Conservation (phyloP, 2,329 filamentous ascomycete species). For the Colletotrichum gigasporum region DNA sequence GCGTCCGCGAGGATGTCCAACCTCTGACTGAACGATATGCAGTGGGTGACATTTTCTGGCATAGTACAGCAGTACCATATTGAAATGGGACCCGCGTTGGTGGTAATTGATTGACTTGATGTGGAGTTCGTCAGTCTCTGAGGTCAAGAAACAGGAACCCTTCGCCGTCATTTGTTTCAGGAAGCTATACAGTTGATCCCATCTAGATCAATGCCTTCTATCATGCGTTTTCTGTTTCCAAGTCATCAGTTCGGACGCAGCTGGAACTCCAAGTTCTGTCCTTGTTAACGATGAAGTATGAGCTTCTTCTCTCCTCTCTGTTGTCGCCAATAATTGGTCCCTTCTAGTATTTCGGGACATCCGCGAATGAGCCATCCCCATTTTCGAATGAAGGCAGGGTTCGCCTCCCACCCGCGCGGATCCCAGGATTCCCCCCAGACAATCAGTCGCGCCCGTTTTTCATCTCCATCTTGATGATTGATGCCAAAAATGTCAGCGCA, state of each 20-base stretch:
- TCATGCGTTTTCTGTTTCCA: too few relatives aligned
- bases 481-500: constrained; percentile 16
- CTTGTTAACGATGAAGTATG: neutral
- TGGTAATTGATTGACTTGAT: too few relatives aligned
- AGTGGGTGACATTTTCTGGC: neutral
- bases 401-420: constrained; percentile 56
- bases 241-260: too few relatives aligned
- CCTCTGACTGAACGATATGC: constrained; percentile 4
- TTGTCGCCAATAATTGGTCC: constrained; percentile 46
- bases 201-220: too few relatives aligned
- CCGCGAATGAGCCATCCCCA: constrained; percentile 51
- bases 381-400: constrained; percentile 52
- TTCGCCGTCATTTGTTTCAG: neutral
- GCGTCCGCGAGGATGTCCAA: constrained; percentile 8
- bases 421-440: constrained; percentile 60
- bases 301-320: constrained; percentile 15
- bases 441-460: constrained; percentile 45
- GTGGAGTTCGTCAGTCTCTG: too few relatives aligned
- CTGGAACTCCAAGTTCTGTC: too few relatives aligned
- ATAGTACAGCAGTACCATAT: neutral
- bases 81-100: too few relatives aligned
- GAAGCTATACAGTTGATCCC: too few relatives aligned
- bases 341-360: constrained; percentile 46
- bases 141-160: too few relatives aligned
- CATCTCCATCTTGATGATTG: neutral